A percentile compares a stretch with the other conserved stretches of the same genome.
phyloP scores from a whole-genome alignment of 106 monocot genomes.

The Dioscorea alata region DNA sequence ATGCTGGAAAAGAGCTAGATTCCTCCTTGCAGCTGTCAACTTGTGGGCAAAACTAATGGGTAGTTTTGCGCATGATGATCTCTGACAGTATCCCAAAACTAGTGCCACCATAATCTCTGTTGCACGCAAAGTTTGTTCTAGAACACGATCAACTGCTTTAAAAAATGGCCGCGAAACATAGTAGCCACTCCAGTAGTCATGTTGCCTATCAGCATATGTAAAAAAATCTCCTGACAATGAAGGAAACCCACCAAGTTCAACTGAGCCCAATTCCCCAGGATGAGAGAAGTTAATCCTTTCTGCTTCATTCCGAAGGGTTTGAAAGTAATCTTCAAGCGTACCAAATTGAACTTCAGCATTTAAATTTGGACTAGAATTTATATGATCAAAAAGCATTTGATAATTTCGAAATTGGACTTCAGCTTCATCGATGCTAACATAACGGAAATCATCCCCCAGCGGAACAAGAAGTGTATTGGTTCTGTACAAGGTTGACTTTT shows the following conservation, averaged over 20 bases:
- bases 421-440: constrained; percentile 81
- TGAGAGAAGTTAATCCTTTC: constrained; percentile 76
- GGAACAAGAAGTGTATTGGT: constrained; percentile 92
- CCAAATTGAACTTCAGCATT: constrained; percentile 91
- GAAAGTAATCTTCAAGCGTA: constrained; percentile 92
- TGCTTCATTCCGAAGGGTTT: constrained; percentile 75
- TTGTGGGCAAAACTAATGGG: constrained; percentile 82
- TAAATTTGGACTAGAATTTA: constrained; percentile 66
- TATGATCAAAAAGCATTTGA: constrained; percentile 84
- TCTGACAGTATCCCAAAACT: constrained; percentile 80
- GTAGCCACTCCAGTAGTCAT: constrained; percentile 99
- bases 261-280: constrained; percentile 74
- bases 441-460: constrained; percentile 95
- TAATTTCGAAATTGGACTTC: constrained; percentile 92
- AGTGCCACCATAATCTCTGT: constrained; percentile 83
- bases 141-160: constrained; percentile 88
- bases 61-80: constrained; percentile 59
- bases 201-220: constrained; percentile 91
- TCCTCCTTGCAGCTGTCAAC: constrained; percentile 89
- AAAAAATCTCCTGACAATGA: constrained; percentile 97
- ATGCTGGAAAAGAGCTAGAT: constrained; percentile 96
- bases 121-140: constrained; percentile 91
- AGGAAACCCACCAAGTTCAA: constrained; percentile 77
- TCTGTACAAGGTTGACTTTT: constrained; percentile 93
- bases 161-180: constrained; percentile 98